Percentiles rank a stretch among this genome's conserved stretches.
These are phyloP conservation scores for Penicillium coffeae DNA, from an alignment of 495 filamentous ascomycete genomes.

Conservation along the genomic window DNA sequence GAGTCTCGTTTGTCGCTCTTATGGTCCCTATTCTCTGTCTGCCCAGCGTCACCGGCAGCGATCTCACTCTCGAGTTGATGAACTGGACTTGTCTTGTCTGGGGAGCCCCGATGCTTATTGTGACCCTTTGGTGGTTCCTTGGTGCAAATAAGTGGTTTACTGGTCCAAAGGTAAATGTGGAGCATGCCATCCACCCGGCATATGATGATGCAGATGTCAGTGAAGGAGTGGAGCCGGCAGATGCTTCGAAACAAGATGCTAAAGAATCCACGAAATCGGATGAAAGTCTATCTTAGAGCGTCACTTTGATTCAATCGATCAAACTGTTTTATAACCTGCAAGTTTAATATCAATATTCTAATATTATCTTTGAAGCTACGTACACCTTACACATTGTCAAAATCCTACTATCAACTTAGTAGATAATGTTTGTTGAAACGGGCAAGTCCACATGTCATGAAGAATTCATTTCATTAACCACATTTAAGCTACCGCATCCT, in stretches of 20 bases:
- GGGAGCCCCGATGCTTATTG: conserved; percentile 60
- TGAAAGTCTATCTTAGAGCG: neutral
- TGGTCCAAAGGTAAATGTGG: conserved; percentile 60
- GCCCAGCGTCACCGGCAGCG: conserved; percentile 53
- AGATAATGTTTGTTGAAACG: too few relatives aligned
- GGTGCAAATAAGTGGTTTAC: conserved; percentile 73
- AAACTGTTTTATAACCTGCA: too few relatives aligned
- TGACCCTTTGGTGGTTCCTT: conserved; percentile 67
- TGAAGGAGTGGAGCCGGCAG: conserved; percentile 22
- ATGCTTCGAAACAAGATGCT: neutral
- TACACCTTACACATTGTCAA: too few relatives aligned
- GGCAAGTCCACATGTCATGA: too few relatives aligned
- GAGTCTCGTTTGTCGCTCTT: conserved; percentile 60
- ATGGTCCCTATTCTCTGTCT: conserved; percentile 77
- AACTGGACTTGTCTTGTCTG: conserved; percentile 78
- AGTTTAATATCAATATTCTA: too few relatives aligned
- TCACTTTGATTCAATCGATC: too few relatives aligned
- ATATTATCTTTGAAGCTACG: too few relatives aligned
- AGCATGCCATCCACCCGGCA: conserved; percentile 35
- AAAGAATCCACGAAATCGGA: conserved; percentile 57
- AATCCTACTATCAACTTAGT: too few relatives aligned
- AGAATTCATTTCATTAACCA: too few relatives aligned
- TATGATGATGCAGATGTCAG: conserved; percentile 15
- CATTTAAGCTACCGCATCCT: too few relatives aligned
- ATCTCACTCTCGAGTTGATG: conserved; percentile 59